Evolutionary conservation across 2,329 filamentous ascomycete genomes (phyloP).

Genomic region (Fusarium austroafricanum): DNA sequence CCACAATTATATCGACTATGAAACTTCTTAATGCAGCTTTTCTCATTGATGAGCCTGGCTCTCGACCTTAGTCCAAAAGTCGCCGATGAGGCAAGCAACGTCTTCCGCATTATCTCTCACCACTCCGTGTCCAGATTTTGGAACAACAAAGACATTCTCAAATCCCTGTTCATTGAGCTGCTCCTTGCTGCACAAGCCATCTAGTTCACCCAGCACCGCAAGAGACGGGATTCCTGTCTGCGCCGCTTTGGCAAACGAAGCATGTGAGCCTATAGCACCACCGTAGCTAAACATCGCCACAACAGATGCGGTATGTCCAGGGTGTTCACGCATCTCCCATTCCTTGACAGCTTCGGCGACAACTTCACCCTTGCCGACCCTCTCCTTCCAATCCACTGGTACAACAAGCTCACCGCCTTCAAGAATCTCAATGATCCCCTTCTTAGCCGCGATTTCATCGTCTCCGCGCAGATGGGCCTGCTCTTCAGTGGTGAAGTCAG

Average conservation of each 20-base stretch:
- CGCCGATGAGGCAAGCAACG: conserved; percentile 25
- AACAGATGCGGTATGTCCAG: conserved; percentile 59
- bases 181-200: conserved; percentile 33
- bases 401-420: conserved; percentile 58
- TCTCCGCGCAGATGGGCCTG: conserved; percentile 37
- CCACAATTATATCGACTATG: too few relatives aligned
- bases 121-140: conserved; percentile 40
- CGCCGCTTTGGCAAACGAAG: conserved; percentile 36
- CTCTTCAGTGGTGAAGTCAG: conserved; percentile 46
- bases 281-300: conserved; percentile 60
- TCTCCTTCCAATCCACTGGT: conserved; percentile 58
- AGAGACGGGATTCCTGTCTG: conserved; percentile 19
- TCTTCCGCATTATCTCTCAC: conserved; percentile 40
- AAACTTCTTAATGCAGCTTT: too few relatives aligned
- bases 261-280: conserved; percentile 52
- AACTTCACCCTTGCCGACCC: conserved; percentile 55
- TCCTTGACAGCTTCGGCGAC: conserved; percentile 60
- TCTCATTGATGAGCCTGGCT: too few relatives aligned
- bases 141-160: conserved; percentile 38
- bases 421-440: conserved; percentile 54
- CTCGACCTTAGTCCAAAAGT: conserved; percentile 35
- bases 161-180: conserved; percentile 34
- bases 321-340: conserved; percentile 61
- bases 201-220: conserved; percentile 43
- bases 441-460: conserved; percentile 48